These are phyloP conservation scores for Lyophyllum atratum DNA, from an alignment of 768 basidiomycete species.

Conservation along the genomic window DNA sequence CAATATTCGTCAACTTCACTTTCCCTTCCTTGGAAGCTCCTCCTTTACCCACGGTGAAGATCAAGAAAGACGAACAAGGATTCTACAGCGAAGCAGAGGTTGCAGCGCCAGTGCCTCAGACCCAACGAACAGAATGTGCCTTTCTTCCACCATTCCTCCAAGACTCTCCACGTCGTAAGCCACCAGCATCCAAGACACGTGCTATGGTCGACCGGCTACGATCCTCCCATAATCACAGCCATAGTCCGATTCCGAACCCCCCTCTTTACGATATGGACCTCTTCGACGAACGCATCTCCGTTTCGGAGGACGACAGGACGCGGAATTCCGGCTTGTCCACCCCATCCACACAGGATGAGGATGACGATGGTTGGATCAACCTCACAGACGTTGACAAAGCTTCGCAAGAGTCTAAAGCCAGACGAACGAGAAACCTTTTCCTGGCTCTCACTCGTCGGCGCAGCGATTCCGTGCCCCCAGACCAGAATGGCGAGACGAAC, in stretches of 20 bases:
- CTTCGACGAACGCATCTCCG: constrained; percentile 34
- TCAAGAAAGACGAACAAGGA: constrained; percentile 56
- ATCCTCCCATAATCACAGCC: constrained; percentile 31
- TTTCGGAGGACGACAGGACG: constrained; percentile 43
- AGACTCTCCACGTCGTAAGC: constrained; percentile 38
- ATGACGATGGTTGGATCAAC: constrained; percentile 49
- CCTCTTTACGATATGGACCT: constrained; percentile 29
- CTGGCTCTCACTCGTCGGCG: constrained; percentile 41
- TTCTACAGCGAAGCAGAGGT: constrained; percentile 47
- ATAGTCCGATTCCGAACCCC: constrained; percentile 34
- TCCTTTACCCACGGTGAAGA: constrained; percentile 37
- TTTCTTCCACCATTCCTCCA: constrained; percentile 54
- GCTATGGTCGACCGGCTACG: constrained; percentile 60
- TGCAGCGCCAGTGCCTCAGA: constrained; percentile 29
- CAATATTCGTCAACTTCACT: constrained; percentile 39
- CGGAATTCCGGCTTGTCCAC: constrained; percentile 29
- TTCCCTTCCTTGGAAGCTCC: constrained; percentile 50
- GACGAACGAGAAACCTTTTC: constrained; percentile 43
- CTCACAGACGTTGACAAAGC: constrained; percentile 24
- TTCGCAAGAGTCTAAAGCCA: constrained; percentile 32
- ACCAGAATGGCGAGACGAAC: constrained; percentile 16
- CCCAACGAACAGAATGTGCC: constrained; percentile 28
- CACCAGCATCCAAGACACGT: constrained; percentile 55
- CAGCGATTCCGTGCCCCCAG: constrained; percentile 39
- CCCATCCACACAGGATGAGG: constrained; percentile 37